phyloP scores from a whole-genome alignment of 768 basidiomycete genomes.

The Collybiopsis luxurians region DNA sequence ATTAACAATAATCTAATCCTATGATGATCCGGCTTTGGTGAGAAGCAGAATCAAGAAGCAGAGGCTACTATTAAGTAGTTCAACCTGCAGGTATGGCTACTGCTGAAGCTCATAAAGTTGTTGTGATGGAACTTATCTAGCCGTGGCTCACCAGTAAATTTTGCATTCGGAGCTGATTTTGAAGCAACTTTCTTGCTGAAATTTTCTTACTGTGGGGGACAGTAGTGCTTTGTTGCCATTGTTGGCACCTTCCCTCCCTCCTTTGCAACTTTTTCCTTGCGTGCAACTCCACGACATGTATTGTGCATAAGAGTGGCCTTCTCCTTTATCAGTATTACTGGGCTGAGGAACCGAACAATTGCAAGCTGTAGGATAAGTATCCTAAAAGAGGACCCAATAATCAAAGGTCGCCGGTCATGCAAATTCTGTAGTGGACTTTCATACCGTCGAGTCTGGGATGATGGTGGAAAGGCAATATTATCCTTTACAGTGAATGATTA shows the following conservation, averaged over 20 bases:
- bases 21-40: conserved; percentile 57
- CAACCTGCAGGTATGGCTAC: not conserved
- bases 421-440: too few species aligned
- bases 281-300: conserved; percentile 48
- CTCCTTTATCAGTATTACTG: conserved; percentile 78
- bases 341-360: conserved; percentile 57
- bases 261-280: conserved; percentile 33
- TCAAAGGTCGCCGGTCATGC: too few species aligned
- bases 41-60: conserved; percentile 16
- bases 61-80: too few species aligned
- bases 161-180: conserved; percentile 28
- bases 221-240: conserved; percentile 7
- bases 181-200: conserved; percentile 16
- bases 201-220: not conserved
- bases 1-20: conserved; percentile 62
- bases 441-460: too few species aligned
- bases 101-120: not conserved
- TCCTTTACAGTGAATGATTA: too few species aligned
- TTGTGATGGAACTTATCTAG: conserved; percentile 6
- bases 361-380: too few species aligned
- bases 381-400: too few species aligned
- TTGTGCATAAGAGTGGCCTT: conserved; percentile 70
- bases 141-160: conserved; percentile 15
- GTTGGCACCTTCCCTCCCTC: conserved; percentile 21
- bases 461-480: too few species aligned